These are phyloP conservation scores for Protomyces pachydermus DNA, from an alignment of 1,139 yeast species.

Conservation along the genomic window DNA sequence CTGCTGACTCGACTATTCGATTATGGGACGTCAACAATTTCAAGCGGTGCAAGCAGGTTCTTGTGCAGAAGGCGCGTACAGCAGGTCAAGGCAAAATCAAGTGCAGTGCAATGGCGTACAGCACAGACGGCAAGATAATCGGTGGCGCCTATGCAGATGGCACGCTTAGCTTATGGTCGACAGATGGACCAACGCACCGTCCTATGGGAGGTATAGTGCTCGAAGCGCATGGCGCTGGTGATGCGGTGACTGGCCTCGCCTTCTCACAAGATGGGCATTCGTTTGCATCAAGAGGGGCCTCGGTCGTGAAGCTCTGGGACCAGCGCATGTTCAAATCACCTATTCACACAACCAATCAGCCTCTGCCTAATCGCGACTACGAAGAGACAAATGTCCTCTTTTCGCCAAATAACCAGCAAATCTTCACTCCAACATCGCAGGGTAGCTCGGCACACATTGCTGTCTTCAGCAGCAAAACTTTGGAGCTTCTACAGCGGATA, in stretches of 20 bases:
- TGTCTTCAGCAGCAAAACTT: constrained; percentile 41
- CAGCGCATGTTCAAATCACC: constrained; percentile 39
- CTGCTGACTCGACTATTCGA: constrained; percentile 40
- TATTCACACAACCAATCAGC: constrained; percentile 35
- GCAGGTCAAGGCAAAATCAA: constrained; percentile 34
- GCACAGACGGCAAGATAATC: constrained; percentile 34
- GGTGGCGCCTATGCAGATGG: constrained; percentile 38
- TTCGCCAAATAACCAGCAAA: constrained; percentile 37
- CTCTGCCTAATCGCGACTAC: constrained; percentile 33
- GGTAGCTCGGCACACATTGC: constrained; percentile 35
- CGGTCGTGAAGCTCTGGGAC: constrained; percentile 42
- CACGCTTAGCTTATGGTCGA: constrained; percentile 37
- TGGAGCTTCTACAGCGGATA: constrained; percentile 37
- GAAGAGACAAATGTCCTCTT: constrained; percentile 34
- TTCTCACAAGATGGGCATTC: constrained; percentile 32
- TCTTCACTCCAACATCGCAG: constrained; percentile 34
- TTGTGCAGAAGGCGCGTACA: constrained; percentile 35
- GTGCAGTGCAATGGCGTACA: constrained; percentile 35
- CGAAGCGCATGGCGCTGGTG: constrained; percentile 35
- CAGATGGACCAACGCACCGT: constrained; percentile 37
- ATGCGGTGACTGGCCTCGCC: constrained; percentile 33
- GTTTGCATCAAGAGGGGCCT: constrained; percentile 37
- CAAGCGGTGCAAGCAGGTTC: constrained; percentile 37
- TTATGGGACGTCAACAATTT: constrained; percentile 39
- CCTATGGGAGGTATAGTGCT: constrained; percentile 35